Percentiles rank a stretch among this genome's conserved stretches.
phyloP scores from a whole-genome alignment of 164 flowering plant genomes.

The Amborella trichopoda region DNA sequence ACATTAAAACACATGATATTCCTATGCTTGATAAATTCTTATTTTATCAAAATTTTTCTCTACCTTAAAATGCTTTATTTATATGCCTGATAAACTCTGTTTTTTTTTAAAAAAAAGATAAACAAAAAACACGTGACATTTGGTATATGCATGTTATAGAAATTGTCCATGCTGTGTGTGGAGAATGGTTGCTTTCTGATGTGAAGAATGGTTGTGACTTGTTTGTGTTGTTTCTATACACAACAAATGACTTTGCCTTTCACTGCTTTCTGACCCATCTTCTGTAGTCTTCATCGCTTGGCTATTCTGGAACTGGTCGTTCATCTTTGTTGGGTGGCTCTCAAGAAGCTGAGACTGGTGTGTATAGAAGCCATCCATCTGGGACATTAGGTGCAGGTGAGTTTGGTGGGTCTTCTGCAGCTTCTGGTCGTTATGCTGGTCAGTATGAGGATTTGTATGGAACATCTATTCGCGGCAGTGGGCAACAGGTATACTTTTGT shows the following conservation, averaged over 20 bases:
- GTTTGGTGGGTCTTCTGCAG: background rate
- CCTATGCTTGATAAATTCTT: too few species aligned
- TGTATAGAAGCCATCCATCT: constrained; percentile 47
- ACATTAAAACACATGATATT: background rate
- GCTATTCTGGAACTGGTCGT: constrained; percentile 40
- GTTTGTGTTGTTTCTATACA: background rate
- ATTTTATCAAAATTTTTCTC: too few species aligned
- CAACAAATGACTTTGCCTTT: background rate
- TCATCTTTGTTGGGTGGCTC: constrained; percentile 38
- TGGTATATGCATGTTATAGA: too few species aligned
- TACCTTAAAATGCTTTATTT: too few species aligned
- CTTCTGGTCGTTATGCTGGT: constrained; percentile 58
- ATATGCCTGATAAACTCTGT: too few species aligned
- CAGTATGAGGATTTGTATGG: constrained; percentile 71
- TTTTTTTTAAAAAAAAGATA: background rate
- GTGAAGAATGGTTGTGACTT: background rate
- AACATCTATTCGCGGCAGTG: constrained; percentile 32
- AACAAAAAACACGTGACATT: too few species aligned
- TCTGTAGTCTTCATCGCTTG: constrained; percentile 35
- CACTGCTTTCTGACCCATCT: background rate
- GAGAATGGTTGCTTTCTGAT: background rate
- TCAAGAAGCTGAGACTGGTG: constrained; percentile 58
- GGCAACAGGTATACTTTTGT: constrained; percentile 44
- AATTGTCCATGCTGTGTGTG: too few species aligned
- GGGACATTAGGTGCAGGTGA: background rate